Percentiles rank a stretch among this genome's conserved stretches.
These are phyloP conservation scores for Aspergillus hancockii DNA, from an alignment of 495 filamentous ascomycete species.

Conservation along the genomic window DNA sequence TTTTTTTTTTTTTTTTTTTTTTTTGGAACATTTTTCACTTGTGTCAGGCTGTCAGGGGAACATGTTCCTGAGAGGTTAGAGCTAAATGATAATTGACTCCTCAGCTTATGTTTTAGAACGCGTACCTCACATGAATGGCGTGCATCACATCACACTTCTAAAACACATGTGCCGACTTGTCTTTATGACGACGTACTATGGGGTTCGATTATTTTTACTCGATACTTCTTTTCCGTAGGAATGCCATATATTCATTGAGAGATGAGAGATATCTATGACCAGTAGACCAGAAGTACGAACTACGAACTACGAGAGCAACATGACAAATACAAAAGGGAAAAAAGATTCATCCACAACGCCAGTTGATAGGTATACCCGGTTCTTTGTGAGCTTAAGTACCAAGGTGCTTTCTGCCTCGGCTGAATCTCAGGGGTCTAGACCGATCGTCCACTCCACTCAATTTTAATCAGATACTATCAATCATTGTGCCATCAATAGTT, in stretches of 20 bases:
- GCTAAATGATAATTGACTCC: neutral
- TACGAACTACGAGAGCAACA: neutral
- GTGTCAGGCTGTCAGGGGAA: neutral
- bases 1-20: too few relatives aligned
- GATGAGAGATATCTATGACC: neutral
- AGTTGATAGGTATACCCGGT: neutral
- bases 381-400: neutral
- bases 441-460: neutral
- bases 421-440: slow-evolving; percentile 1
- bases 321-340: too few relatives aligned
- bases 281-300: neutral
- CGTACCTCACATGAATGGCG: neutral
- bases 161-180: too few relatives aligned
- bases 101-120: neutral
- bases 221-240: neutral
- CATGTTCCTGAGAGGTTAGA: neutral
- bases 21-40: neutral
- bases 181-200: too few relatives aligned
- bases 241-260: neutral
- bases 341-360: neutral
- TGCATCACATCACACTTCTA: neutral
- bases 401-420: neutral
- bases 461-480: slow-evolving; percentile 5
- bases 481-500: slow-evolving; percentile 1
- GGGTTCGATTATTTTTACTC: neutral